Base-by-base conservation (phyloP, 2,329 filamentous ascomycete genomes). In the Erysiphe pisi region DNA sequence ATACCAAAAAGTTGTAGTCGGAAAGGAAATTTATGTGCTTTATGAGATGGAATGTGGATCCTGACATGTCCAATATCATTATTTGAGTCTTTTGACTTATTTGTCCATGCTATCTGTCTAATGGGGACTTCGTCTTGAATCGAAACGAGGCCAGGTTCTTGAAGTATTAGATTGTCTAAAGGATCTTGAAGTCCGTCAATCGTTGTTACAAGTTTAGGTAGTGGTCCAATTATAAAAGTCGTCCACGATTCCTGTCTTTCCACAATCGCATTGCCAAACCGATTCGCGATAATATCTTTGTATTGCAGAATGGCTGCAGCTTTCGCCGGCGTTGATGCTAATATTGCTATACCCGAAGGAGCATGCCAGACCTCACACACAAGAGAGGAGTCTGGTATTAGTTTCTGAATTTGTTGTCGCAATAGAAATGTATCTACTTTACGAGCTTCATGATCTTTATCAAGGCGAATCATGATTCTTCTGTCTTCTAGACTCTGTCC, bases 361-460 rank as follows among this genome's bases (percentile, higher is more conserved):
- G 36, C 68, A 40, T 40, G 7, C 36, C 11, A 71, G 25, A 47
- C 68, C 12, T 71, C 68, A 16, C 28, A 16, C 18, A 71, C 68
- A 40, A 45, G 40, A 22, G 68, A 47, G 28, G 18, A 18, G 25
- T 71, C 68, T 0, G 68, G 18, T 40, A 71, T 71, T 18, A 47
- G 68, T 22, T 71, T 40, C 40, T 71, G 68, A 43, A 71, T 40
- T 45, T 71, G 11, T 45, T 71, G 68, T 18, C 36, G 18, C 18
- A 71, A 36, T 47, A 43, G 18, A 47, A 71, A 71, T 18, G 68
- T 22, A 43, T 45, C 68, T 43, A 18, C 40, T 47, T 71, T 45
- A 40, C 68, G 18, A 43, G 68, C 68, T 71, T 71, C 68, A 71
- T 71, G 68, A 8, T 47, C 68, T 71, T 40, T 18, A 14, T 36